Evolutionary conservation across 768 basidiomycete species (phyloP).

Genomic region (Lepiota subincarnata): DNA sequence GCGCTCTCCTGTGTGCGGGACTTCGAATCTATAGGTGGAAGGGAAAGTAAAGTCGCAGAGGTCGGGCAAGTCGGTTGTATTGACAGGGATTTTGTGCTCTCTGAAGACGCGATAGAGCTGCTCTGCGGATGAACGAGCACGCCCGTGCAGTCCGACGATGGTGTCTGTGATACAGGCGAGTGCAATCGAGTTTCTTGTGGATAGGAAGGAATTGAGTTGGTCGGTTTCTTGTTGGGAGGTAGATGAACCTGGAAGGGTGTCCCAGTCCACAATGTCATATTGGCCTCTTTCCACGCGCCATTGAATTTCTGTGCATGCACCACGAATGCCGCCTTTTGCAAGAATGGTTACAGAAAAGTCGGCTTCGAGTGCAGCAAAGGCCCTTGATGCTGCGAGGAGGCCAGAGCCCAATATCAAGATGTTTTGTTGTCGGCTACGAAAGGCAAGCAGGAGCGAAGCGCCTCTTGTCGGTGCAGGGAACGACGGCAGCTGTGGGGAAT

Average conservation of each 20-base stretch:
- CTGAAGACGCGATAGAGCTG: constrained; percentile 54
- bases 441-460: constrained; percentile 77
- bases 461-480: constrained; percentile 48
- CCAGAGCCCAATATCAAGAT: constrained; percentile 76
- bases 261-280: constrained; percentile 55
- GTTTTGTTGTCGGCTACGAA: constrained; percentile 49
- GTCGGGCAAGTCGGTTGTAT: constrained; percentile 81
- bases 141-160: constrained; percentile 37
- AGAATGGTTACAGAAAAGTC: constrained; percentile 69
- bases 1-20: constrained; percentile 37
- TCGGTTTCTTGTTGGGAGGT: constrained; percentile 29
- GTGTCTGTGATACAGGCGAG: constrained; percentile 86
- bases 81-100: constrained; percentile 64
- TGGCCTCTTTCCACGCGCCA: constrained; percentile 58
- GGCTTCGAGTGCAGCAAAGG: constrained; percentile 79
- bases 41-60: constrained; percentile 90
- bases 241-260: constrained; percentile 35
- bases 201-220: constrained; percentile 48
- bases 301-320: constrained; percentile 67
- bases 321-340: constrained; percentile 39
- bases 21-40: constrained; percentile 76
- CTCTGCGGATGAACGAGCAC: constrained; percentile 50
- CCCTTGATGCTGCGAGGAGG: constrained; percentile 79
- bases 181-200: constrained; percentile 23
- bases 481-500: background rate